phyloP scores from a whole-genome alignment of 768 basidiomycete genomes.

The Russula ochroleuca region DNA sequence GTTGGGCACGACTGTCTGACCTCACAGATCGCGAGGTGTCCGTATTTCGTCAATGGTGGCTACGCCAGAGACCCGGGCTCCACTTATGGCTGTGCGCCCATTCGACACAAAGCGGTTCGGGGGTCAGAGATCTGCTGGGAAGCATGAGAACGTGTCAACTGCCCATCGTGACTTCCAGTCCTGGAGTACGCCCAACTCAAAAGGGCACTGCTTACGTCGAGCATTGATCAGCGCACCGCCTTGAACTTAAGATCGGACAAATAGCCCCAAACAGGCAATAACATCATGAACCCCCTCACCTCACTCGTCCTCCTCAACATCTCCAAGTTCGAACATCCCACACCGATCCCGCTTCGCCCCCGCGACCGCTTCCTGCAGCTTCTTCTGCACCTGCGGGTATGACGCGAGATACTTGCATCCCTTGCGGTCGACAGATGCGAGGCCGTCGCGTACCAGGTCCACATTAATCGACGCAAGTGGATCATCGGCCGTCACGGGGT shows the following conservation, averaged over 20 bases:
- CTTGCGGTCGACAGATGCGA: constrained; percentile 75
- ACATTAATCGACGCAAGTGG: constrained; percentile 81
- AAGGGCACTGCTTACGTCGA: not conserved
- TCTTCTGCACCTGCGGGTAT: constrained; percentile 65
- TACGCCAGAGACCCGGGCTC: too few relatives aligned
- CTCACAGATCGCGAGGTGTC: not conserved
- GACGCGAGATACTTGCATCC: constrained; percentile 64
- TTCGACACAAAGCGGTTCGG: too few relatives aligned
- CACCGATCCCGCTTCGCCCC: constrained; percentile 69
- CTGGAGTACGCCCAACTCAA: not conserved
- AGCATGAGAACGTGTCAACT: not conserved
- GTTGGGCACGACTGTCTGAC: not conserved
- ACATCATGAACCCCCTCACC: too few relatives aligned
- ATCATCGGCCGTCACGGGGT: constrained; percentile 62
- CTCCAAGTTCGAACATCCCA: constrained; percentile 91
- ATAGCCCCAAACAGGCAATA: not conserved
- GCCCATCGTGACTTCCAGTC: not conserved
- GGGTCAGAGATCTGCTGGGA: not conserved
- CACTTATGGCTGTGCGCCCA: too few relatives aligned
- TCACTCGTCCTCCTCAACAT: constrained; percentile 77
- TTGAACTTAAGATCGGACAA: not conserved
- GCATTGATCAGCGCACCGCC: not conserved
- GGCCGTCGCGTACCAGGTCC: constrained; percentile 83
- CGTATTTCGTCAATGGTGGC: not conserved
- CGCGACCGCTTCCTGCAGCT: constrained; percentile 54